A percentile compares a stretch with the other conserved stretches of the same genome.
phyloP scores from a whole-genome alignment of 2,329 filamentous ascomycete species.

The Diaporthe ampelina region DNA sequence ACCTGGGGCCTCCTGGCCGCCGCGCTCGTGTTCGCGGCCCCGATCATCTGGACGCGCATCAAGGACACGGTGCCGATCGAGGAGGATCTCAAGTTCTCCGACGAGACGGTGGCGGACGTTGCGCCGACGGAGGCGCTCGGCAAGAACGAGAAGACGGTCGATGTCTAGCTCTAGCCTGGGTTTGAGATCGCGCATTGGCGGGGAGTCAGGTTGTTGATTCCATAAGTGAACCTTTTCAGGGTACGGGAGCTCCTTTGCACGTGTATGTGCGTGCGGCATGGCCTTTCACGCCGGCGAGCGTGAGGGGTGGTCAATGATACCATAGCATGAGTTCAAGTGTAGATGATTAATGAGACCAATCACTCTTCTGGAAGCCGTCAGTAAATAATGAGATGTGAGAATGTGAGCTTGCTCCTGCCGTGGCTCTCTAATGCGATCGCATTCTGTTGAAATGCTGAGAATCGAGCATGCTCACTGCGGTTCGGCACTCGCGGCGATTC shows the following conservation, averaged over 20 bases:
- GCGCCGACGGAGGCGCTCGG: slow-evolving; percentile 45
- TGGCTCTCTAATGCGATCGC: neutral
- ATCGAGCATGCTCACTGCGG: neutral
- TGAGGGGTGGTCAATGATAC: slow-evolving; percentile 29
- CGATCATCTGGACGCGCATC: slow-evolving; percentile 84
- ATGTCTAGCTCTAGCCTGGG: slow-evolving; percentile 17
- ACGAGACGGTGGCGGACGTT: slow-evolving; percentile 85
- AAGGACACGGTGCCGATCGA: slow-evolving; percentile 85
- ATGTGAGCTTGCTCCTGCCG: neutral
- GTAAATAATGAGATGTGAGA: no score
- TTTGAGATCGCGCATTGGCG: neutral
- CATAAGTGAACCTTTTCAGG: neutral
- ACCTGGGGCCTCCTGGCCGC: slow-evolving; percentile 82
- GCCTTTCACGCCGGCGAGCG: slow-evolving; percentile 6
- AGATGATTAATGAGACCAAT: slow-evolving; percentile 20
- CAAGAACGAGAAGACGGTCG: slow-evolving; percentile 45
- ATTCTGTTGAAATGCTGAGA: neutral
- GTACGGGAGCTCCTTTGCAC: neutral
- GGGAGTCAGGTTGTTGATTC: neutral
- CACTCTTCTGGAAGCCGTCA: no score
- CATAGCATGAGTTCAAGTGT: slow-evolving; percentile 21
- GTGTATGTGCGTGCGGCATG: neutral
- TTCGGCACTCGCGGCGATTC: slow-evolving; percentile 36
- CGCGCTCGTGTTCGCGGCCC: slow-evolving; percentile 82
- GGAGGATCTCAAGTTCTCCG: slow-evolving; percentile 86